These are phyloP conservation scores for Talaromyces sp. DNA, from an alignment of 2,329 filamentous ascomycete genomes.

Conservation along the genomic window DNA sequence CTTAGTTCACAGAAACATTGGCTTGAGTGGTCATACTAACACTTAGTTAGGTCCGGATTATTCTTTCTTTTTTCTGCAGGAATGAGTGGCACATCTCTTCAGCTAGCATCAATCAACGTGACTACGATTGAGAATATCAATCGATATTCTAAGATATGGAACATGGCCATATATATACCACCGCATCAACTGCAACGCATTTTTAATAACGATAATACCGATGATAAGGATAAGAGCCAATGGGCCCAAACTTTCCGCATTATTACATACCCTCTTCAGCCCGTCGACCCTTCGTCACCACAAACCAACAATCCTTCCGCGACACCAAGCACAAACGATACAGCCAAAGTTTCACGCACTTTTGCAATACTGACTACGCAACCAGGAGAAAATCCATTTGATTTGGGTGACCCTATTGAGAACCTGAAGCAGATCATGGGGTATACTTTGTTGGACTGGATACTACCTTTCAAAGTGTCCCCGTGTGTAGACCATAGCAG, in stretches of 20 bases:
- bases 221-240: constrained; percentile 29
- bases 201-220: constrained; percentile 12
- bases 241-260: constrained; percentile 31
- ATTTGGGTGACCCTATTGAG: constrained; percentile 57
- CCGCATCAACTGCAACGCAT: constrained; percentile 24
- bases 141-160: constrained; percentile 56
- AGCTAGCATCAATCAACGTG: constrained; percentile 65
- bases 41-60: constrained; percentile 46
- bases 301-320: neutral
- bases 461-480: constrained; percentile 68
- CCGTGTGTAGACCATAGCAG: constrained; percentile 67
- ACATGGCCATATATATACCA: constrained; percentile 62
- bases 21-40: constrained; percentile 10
- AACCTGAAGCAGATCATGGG: constrained; percentile 85
- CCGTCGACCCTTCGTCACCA: constrained; percentile 10
- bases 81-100: constrained; percentile 69
- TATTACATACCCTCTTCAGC: constrained; percentile 34
- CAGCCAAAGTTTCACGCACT: constrained; percentile 51
- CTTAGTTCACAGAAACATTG: constrained; percentile 3
- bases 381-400: constrained; percentile 78
- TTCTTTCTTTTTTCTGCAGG: constrained; percentile 75
- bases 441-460: constrained; percentile 63
- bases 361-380: constrained; percentile 75
- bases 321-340: constrained; percentile 19
- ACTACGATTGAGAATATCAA: constrained; percentile 79